These are phyloP conservation scores for Entophlyctis luteolus DNA, from an alignment of 192 early-diverging fungal species.

Conservation along the genomic window DNA sequence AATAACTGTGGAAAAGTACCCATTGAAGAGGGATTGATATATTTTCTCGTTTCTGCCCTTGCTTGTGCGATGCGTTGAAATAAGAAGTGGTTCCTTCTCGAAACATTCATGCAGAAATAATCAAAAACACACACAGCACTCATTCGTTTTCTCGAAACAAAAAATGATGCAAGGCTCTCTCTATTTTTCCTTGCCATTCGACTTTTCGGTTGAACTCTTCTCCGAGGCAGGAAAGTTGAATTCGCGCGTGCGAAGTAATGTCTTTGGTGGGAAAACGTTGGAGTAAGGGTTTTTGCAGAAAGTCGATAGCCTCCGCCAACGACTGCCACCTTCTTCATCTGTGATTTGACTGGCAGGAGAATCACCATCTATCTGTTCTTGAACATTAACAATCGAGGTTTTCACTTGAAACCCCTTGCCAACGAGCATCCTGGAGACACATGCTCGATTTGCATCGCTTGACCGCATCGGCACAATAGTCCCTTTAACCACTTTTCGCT, in stretches of 20 bases:
- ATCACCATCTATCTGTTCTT: background rate
- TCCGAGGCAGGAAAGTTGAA: no score
- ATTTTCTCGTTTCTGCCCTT: background rate
- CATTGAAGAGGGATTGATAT: constrained; percentile 87
- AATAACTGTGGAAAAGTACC: constrained; percentile 66
- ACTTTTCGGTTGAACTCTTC: no score
- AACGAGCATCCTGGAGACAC: background rate
- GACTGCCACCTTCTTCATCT: background rate
- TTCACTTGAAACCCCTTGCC: background rate
- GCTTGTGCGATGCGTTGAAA: no score
- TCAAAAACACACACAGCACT: no score
- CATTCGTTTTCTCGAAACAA: no score
- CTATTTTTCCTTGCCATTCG: no score
- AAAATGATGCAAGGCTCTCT: no score
- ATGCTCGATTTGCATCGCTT: background rate
- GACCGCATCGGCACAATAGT: background rate
- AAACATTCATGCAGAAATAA: no score
- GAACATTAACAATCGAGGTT: background rate
- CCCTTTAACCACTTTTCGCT: no score
- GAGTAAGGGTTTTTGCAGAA: constrained; percentile 11
- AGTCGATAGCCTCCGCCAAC: background rate
- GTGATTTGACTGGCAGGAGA: background rate
- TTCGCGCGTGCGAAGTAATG: no score
- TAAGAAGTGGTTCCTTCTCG: no score
- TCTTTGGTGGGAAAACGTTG: constrained; percentile 10